Percentiles rank a stretch among this genome's conserved stretches.
Evolutionary conservation across 2,329 filamentous ascomycete species (phyloP).

Genomic region (Hypoxylon sp.): DNA sequence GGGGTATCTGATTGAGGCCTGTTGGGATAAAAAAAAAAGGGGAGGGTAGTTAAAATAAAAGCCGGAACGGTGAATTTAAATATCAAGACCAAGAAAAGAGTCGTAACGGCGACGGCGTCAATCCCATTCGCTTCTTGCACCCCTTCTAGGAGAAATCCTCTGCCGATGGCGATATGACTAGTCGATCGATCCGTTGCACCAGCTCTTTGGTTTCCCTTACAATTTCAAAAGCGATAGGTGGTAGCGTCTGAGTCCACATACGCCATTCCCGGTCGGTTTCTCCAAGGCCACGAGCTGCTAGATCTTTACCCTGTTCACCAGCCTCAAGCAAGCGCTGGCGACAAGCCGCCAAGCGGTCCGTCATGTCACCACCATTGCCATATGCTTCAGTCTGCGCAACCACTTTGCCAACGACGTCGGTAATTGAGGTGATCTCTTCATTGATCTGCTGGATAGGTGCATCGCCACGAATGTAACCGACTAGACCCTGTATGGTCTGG

Average conservation of each 20-base stretch:
- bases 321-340: constrained; percentile 76
- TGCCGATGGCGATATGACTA: constrained; percentile 55
- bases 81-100: constrained; percentile 41
- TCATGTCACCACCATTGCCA: constrained; percentile 66
- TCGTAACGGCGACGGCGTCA: constrained; percentile 41
- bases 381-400: constrained; percentile 74
- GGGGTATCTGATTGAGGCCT: constrained; percentile 44
- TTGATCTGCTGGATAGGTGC: constrained; percentile 75
- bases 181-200: constrained; percentile 63
- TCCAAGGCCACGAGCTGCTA: constrained; percentile 66
- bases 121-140: constrained; percentile 32
- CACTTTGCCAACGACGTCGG: constrained; percentile 78
- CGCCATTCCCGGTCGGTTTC: constrained; percentile 71
- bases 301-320: constrained; percentile 71
- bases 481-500: constrained; percentile 85
- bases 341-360: constrained; percentile 72
- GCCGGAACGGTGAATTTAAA: constrained; percentile 10
- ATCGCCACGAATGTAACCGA: constrained; percentile 77
- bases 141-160: constrained; percentile 63
- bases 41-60: constrained; percentile 14
- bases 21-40: constrained; percentile 18
- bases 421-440: constrained; percentile 79
- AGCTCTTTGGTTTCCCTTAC: constrained; percentile 86
- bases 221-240: constrained; percentile 89
- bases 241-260: constrained; percentile 78